Base-by-base conservation (phyloP, 2,329 filamentous ascomycete genomes). In the Endocalyx cinctus region DNA sequence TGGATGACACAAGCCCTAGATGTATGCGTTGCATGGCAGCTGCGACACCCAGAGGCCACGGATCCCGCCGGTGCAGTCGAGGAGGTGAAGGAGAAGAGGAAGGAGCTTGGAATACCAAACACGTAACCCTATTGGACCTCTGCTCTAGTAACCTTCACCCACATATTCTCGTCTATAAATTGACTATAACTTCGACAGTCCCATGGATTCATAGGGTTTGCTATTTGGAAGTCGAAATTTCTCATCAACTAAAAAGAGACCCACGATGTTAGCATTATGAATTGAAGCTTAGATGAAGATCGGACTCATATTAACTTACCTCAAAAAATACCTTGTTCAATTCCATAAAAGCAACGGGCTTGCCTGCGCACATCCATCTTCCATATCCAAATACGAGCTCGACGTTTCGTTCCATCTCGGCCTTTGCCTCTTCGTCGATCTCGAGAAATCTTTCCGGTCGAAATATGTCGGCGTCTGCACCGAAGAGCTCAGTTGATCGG, bases 1-100 rank as follows among this genome's bases (percentile, higher is more conserved):
- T 97, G 90, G 90, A 84, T 94, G 72, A 78, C 78, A 34, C 70
- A 72, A 28, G 88, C 88, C 4, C 64, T 95, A 29, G 83, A 94
- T 19, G 67, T 88, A 4, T 84, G 87, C 40, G 76, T 94, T 59
- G 79, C 80, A 40, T 97, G 89, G 88, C 92, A 97, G 60, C 72
- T 97, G 33, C 74, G 86, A 23, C 79, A 97, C 52, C 87, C 88
- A 0, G 69, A 69, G 4, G 67, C 66, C 37, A 75, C 70, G 4
- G 82, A 89, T 41, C 59, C 68, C 6, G 50, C 63, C 6, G 73
- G 66, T 3, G 80, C 73, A 2, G 62, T 87, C 33, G 70, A 79
- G 29, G 76, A 81, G 50, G 70, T 87, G 16, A 58, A 61, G 29
- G 57, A 50, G 34, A 67, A 62, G 41, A 69, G 62, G 39, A 56